phyloP scores from a whole-genome alignment of 2,329 filamentous ascomycete species.

The Calonectria montana region DNA sequence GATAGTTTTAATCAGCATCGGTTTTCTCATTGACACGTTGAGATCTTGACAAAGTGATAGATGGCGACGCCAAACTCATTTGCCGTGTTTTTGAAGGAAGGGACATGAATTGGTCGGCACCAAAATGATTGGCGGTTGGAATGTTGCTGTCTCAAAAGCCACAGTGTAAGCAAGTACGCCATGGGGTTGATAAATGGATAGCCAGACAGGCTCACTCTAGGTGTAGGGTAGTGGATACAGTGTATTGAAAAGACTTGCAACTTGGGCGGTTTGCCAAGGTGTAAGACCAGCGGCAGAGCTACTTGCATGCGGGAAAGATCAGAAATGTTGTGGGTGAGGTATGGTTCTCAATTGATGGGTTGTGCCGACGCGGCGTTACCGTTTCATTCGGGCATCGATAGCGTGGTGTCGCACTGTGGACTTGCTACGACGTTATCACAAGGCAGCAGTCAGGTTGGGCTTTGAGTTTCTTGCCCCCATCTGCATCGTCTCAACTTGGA shows the following conservation, averaged over 20 bases:
- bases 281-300: too few relatives aligned
- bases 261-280: too few relatives aligned
- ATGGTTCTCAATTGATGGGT: not conserved
- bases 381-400: not conserved
- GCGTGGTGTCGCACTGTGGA: not conserved
- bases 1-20: constrained; percentile 19
- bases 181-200: not conserved
- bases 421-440: not conserved
- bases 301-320: not conserved
- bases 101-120: not conserved
- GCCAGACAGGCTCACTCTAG: not conserved
- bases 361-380: not conserved
- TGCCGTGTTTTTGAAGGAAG: too few relatives aligned
- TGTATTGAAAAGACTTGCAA: not conserved
- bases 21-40: not conserved
- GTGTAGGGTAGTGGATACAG: not conserved
- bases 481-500: not conserved
- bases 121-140: not conserved
- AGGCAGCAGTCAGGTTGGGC: not conserved
- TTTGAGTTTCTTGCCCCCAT: not conserved
- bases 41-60: not conserved
- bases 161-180: not conserved
- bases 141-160: not conserved
- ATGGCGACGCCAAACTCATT: too few relatives aligned
- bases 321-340: not conserved